A percentile compares a stretch with the other conserved stretches of the same genome.
These are phyloP conservation scores for Boletus rubescentipes DNA, from an alignment of 768 basidiomycete genomes.

Conservation along the genomic window DNA sequence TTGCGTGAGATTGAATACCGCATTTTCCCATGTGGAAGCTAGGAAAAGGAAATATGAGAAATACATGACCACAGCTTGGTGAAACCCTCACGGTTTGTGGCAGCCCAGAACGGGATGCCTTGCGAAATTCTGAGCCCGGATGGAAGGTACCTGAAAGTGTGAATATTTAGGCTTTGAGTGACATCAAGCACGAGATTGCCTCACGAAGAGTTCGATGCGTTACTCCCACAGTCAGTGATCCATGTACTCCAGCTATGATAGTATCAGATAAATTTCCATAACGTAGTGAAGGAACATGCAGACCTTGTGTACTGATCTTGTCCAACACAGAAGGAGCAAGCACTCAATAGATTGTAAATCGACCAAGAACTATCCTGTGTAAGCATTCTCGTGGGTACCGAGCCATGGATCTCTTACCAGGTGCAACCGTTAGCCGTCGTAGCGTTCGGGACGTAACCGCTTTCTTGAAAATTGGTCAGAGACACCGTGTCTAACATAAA, in stretches of 20 bases:
- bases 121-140: conserved; percentile 7
- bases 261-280: conserved; percentile 1
- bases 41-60: conserved; percentile 1
- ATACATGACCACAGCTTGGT: not conserved
- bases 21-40: conserved; percentile 22
- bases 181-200: not conserved
- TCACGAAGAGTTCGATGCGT: conserved; percentile 20
- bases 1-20: conserved; percentile 10
- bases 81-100: conserved; percentile 21
- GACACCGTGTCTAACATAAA: conserved; percentile 17
- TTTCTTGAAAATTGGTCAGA: conserved; percentile 15
- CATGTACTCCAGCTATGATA: conserved; percentile 23
- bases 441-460: conserved; percentile 16
- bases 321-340: conserved; percentile 21
- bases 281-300: not conserved
- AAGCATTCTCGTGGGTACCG: not conserved
- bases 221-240: conserved; percentile 14
- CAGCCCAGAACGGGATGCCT: conserved; percentile 25
- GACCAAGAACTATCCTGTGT: conserved; percentile 27
- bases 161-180: not conserved
- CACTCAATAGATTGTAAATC: conserved; percentile 30
- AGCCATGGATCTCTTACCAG: conserved; percentile 16
- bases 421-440: conserved; percentile 20
- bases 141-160: conserved; percentile 24
- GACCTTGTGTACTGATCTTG: conserved; percentile 17